Evolutionary conservation across 164 flowering plant genomes (phyloP).

Genomic region (Piper betle): DNA sequence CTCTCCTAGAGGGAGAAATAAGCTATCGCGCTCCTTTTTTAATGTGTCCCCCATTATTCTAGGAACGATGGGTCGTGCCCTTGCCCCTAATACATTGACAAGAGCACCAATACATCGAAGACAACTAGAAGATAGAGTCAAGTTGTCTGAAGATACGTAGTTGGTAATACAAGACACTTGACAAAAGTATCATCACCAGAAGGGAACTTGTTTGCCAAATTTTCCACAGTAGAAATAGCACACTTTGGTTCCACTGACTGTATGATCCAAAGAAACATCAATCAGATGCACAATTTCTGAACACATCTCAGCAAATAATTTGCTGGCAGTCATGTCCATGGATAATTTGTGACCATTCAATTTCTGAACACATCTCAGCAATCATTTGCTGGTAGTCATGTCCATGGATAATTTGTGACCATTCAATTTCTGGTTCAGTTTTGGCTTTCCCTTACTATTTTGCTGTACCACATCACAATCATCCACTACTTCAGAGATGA

Average conservation of each 20-base stretch:
- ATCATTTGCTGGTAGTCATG: constrained; percentile 32
- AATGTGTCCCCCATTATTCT: constrained; percentile 39
- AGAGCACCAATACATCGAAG: constrained; percentile 59
- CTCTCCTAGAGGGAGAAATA: constrained; percentile 5
- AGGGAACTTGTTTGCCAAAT: constrained; percentile 45
- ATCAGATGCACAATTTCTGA: constrained; percentile 39
- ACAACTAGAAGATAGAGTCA: constrained; percentile 49
- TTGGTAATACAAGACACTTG: constrained; percentile 49
- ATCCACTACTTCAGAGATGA: constrained; percentile 50
- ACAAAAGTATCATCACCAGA: constrained; percentile 28
- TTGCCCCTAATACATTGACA: constrained; percentile 67
- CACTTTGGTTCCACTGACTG: constrained; percentile 32
- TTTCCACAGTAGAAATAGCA: constrained; percentile 71
- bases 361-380: constrained; percentile 34
- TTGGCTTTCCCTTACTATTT: constrained; percentile 21
- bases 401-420: constrained; percentile 36
- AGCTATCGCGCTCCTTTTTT: constrained; percentile 17
- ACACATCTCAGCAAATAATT: constrained; percentile 41
- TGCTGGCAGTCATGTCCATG: constrained; percentile 33
- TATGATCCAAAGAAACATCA: constrained; percentile 27
- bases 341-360: constrained; percentile 31
- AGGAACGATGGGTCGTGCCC: constrained; percentile 64
- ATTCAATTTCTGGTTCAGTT: constrained; percentile 6
- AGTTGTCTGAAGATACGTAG: constrained; percentile 28
- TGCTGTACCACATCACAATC: constrained; percentile 14